Evolutionary conservation across 495 filamentous ascomycete genomes (phyloP), one percentile per base, ranked within the genome.

Genomic region (Penicillium egyptiacum): DNA sequence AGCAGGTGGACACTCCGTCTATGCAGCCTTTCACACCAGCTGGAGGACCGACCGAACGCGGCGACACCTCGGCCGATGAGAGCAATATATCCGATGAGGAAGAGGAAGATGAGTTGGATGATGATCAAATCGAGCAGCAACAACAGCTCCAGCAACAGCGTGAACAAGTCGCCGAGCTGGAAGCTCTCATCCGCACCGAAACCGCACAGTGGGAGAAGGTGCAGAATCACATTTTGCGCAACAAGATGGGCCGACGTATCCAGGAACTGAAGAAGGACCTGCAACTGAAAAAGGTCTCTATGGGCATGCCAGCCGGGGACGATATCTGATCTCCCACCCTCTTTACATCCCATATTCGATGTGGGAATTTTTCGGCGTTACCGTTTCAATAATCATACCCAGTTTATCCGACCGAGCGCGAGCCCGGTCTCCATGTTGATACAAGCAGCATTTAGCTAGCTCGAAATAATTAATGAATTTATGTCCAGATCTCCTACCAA

Each of bases 61-160:
- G 45, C 23, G 74, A 79, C 16, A 70, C 75, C 0, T 79, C 77
- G 1, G 78, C 72, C 3, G 76, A 77, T 41, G 77, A 80, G 23
- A 77, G 68, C 44, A 81, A 79, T 17, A 75, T 69, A 20, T 86
- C 85, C 0, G 84, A 84, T 49, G 87, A 81, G 26, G 84, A 86
- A 23, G 85, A 83, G 5, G 81, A 85, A 20, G 84, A 86, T 12
- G 84, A 86, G 30, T 72, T 83, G 31, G 84, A 86, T 39, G 83
- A 84, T 2, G 76, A 80, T 22, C 70, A 71, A 30, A 59, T 81
- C 57, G 79, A 75, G 66, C 71, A 68, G 60, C 71, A 77, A 31
- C 75, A 71, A 28, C 77, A 81, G 53, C 63, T 76, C 22, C 78
- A 81, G 57, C 71, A 80, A 53, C 75, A 78, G 54, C 73, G 74